Conservation (phyloP, 495 filamentous ascomycete genomes). For the Aspergillus nidulans region DNA sequence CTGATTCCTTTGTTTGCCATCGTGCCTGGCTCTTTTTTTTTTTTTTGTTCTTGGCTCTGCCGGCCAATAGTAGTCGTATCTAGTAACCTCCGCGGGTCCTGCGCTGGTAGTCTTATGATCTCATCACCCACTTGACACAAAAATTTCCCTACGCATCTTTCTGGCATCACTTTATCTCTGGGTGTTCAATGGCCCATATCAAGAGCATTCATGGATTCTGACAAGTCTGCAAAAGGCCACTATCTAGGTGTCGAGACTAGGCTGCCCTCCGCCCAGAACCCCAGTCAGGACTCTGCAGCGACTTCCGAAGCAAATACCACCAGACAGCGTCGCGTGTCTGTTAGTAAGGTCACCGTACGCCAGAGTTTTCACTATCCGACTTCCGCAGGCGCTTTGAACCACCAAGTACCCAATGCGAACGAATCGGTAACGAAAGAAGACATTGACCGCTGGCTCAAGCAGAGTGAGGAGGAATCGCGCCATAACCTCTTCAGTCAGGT, state of each 20-base stretch:
- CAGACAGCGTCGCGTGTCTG: slow-evolving; percentile 26
- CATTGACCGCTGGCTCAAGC: slow-evolving; percentile 22
- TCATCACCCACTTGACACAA: slow-evolving; percentile 17
- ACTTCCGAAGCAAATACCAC: slow-evolving; percentile 21
- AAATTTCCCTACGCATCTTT: background rate
- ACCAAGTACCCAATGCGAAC: slow-evolving; percentile 25
- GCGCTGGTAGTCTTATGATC: slow-evolving; percentile 18
- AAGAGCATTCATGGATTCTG: slow-evolving; percentile 22
- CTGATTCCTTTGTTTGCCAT: background rate
- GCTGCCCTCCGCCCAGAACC: slow-evolving; percentile 17
- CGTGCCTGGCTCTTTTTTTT: slow-evolving; percentile 7
- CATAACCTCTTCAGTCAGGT: slow-evolving; percentile 62
- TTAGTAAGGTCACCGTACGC: slow-evolving; percentile 27
- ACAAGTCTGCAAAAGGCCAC: slow-evolving; percentile 28
- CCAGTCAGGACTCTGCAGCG: slow-evolving; percentile 14
- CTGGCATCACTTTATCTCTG: background rate
- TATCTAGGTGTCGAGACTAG: slow-evolving; percentile 28
- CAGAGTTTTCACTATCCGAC: slow-evolving; percentile 24
- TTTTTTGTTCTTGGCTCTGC: slow-evolving; percentile 10
- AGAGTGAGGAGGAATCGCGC: slow-evolving; percentile 31
- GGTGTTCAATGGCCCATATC: slow-evolving; percentile 3
- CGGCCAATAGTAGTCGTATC: slow-evolving; percentile 20
- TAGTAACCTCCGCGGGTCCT: slow-evolving; percentile 15
- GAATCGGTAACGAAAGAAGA: slow-evolving; percentile 25
- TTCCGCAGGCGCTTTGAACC: slow-evolving; percentile 27